Evolutionary conservation across 1,284 basidiomycete genomes (phyloP).

Genomic region (Pyrrhoderma noxium): DNA sequence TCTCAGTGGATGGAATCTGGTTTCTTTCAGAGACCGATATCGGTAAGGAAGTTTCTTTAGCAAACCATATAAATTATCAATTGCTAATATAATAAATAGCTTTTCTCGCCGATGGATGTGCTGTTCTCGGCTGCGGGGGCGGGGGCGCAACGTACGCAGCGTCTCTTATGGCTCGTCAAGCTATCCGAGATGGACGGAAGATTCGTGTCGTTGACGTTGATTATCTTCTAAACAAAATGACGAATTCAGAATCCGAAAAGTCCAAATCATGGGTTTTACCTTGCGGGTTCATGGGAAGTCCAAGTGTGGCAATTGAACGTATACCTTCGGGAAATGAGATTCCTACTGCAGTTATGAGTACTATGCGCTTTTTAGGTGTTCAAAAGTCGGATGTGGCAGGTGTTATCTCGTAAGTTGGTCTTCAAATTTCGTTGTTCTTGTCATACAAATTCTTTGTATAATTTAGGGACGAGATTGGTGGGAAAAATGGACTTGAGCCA

Average conservation of each 20-base stretch:
- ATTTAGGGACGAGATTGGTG: constrained; percentile 44
- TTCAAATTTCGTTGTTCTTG: background rate
- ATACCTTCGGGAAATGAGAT: constrained; percentile 25
- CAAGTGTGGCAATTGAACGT: constrained; percentile 33
- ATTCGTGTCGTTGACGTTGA: constrained; percentile 35
- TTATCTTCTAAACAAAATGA: constrained; percentile 25
- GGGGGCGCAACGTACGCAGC: constrained; percentile 45
- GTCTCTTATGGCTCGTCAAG: constrained; percentile 40
- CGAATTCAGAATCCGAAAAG: constrained; percentile 23
- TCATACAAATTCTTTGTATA: background rate
- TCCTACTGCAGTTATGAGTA: constrained; percentile 31
- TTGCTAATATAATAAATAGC: constrained; percentile 24
- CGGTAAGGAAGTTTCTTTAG: background rate
- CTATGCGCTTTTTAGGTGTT: constrained; percentile 31
- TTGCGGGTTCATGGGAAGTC: constrained; percentile 41
- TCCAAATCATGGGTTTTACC: constrained; percentile 31
- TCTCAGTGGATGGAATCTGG: constrained; percentile 31
- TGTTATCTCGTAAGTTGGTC: constrained; percentile 28
- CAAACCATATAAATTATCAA: background rate
- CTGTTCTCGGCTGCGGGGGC: constrained; percentile 46
- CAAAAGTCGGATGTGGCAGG: constrained; percentile 28
- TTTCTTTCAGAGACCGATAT: constrained; percentile 32
- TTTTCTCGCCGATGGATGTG: constrained; percentile 49
- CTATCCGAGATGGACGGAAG: constrained; percentile 37
- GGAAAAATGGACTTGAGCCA: constrained; percentile 50